Base-by-base conservation (phyloP, 306 rosid species). In the Trifolium dubium region DNA sequence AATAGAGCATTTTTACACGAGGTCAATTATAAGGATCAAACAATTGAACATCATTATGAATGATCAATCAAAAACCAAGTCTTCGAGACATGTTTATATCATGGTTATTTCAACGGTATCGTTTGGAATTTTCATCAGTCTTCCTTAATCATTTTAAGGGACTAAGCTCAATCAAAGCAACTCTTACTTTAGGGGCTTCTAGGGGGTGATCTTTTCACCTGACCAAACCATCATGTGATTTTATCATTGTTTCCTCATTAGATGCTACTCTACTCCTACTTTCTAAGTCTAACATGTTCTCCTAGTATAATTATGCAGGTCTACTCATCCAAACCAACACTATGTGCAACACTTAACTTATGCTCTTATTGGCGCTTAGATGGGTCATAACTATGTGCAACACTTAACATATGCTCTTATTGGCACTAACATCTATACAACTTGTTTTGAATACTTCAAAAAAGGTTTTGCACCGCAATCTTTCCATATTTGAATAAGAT, bases 401-500 rank as follows among this genome's bases (percentile, higher is more conserved):
- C 64, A 2, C 64, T 58, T 29, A 12, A 28, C 31, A 19, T 13
- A 56, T 56, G 66, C 55, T 55, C 35, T 56, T 39, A 28, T 28
- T 3, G 55, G 19, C 55, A 15, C 11, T 51, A 15, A 6, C 11
- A 51, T 15, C 58, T 51, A 53, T 53, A 12, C 29, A 17, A 53
- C 59, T 53, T 53, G 59, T 53, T 53, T 53, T 18, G 30, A 18
- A 53, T n/a, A 50, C 23, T 18, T 19, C 28, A 53, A 53, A 18
- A 18, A 18, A 3, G 29, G 31, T 18, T 53, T 19, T 53, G 32
- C 4, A 11, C 6, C 31, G 10, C 62, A 10, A 10, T 4, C 7
- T 23, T 56, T 44, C 43, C 67, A 54, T 34, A 49, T 50, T 30
- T 14, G 44, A 49, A n/a, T 67, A 53, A 53, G 35, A 75, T 49